phyloP scores from a whole-genome alignment of 2,329 filamentous ascomycete species.

The Fusarium concolor region DNA sequence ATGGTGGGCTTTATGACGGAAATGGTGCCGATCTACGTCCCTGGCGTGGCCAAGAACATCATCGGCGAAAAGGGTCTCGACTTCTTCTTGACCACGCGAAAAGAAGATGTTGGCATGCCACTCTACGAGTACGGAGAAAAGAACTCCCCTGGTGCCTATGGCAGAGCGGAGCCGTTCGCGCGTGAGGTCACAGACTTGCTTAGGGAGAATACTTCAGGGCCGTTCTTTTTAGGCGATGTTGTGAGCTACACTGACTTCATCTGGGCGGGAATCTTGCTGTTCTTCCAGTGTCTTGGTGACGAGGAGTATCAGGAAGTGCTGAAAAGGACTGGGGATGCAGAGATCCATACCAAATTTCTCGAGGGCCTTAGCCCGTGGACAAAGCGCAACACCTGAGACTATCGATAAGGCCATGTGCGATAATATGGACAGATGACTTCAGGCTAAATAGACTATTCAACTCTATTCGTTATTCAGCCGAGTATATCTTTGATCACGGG shows the following conservation, averaged over 20 bases:
- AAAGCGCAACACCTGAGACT: slow-evolving; percentile 14
- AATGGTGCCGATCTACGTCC: slow-evolving; percentile 28
- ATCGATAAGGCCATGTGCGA: background rate
- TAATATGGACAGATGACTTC: background rate
- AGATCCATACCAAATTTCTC: slow-evolving; percentile 10
- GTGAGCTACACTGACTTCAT: slow-evolving; percentile 68
- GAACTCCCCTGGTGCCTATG: slow-evolving; percentile 20
- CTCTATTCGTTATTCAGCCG: rapidly evolving
- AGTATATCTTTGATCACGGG: too few species aligned
- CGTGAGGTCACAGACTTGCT: slow-evolving; percentile 27
- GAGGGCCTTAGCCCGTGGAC: slow-evolving; percentile 27
- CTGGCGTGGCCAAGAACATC: slow-evolving; percentile 18
- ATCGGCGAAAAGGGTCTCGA: slow-evolving; percentile 30
- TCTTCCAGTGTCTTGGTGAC: slow-evolving; percentile 41
- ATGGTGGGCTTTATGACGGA: slow-evolving; percentile 29
- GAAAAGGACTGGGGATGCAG: slow-evolving; percentile 17
- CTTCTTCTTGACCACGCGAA: slow-evolving; percentile 20
- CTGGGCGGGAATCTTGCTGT: slow-evolving; percentile 61
- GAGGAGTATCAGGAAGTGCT: slow-evolving; percentile 26
- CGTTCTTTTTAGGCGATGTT: slow-evolving; percentile 68
- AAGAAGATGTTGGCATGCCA: slow-evolving; percentile 31
- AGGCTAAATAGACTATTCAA: background rate
- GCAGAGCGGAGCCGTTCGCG: slow-evolving; percentile 28
- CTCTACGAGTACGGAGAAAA: slow-evolving; percentile 27
- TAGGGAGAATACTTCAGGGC: slow-evolving; percentile 56